phyloP scores from a whole-genome alignment of 352 stramenopile genomes.

The Blastocystis sp. region DNA sequence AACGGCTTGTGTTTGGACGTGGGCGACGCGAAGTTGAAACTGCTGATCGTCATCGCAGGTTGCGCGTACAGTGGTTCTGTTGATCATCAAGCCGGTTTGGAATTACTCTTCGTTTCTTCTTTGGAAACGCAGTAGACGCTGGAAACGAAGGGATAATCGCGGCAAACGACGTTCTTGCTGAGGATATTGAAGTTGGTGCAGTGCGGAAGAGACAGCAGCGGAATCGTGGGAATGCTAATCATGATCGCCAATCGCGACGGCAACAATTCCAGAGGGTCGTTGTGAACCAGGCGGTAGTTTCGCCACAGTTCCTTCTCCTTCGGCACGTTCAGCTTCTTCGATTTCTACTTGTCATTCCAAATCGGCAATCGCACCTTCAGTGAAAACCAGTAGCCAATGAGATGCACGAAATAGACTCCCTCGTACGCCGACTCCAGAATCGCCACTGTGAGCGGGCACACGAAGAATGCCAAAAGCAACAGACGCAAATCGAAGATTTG shows the following conservation, averaged over 20 bases:
- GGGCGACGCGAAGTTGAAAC: neutral
- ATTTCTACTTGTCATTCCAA: neutral
- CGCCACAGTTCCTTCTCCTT: neutral
- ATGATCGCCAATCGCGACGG: neutral
- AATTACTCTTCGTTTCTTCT: neutral
- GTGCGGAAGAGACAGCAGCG: constrained; percentile 27
- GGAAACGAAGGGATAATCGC: constrained; percentile 45
- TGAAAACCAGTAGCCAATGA: neutral
- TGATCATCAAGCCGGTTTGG: neutral
- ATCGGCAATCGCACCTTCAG: neutral
- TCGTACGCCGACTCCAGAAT: constrained; percentile 40
- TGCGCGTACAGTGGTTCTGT: neutral
- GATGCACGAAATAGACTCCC: constrained; percentile 2
- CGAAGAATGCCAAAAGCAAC: constrained; percentile 41
- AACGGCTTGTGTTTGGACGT: neutral
- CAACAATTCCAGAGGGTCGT: constrained; percentile 26
- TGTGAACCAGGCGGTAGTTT: neutral
- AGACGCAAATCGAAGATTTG: constrained; percentile 27
- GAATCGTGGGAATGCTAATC: constrained; percentile 29
- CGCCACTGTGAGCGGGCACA: constrained; percentile 26
- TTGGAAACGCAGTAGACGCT: neutral
- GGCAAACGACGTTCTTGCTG: constrained; percentile 60
- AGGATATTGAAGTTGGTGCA: constrained; percentile 64
- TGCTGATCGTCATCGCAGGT: neutral
- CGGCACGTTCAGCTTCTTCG: neutral